phyloP scores from a whole-genome alignment of 306 rosid genomes.

The Prosopis cineraria region DNA sequence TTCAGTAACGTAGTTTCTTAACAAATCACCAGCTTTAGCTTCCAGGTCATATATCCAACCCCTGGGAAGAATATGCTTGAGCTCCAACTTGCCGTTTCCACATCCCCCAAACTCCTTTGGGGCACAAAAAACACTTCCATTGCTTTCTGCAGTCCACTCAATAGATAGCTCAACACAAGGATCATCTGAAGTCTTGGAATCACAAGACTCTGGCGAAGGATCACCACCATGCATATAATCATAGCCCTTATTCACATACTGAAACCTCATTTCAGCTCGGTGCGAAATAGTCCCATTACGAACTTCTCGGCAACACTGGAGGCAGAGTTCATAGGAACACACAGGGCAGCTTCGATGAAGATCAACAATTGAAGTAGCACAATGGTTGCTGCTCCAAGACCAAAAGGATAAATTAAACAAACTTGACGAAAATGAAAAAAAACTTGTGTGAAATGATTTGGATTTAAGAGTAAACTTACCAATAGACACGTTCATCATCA shows the following conservation, averaged over 20 bases:
- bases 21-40: constrained; percentile 46
- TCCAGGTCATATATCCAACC: constrained; percentile 64
- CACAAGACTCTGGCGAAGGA: constrained; percentile 42
- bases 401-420: constrained; percentile 14
- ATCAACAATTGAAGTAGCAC: constrained; percentile 86
- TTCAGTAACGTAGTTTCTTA: constrained; percentile 31
- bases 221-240: constrained; percentile 86
- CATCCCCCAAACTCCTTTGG: constrained; percentile 74
- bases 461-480: constrained; percentile 56
- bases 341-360: constrained; percentile 76
- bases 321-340: constrained; percentile 76
- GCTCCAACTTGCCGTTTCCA: constrained; percentile 55
- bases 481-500: constrained; percentile 70
- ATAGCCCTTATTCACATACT: constrained; percentile 58
- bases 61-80: constrained; percentile 62
- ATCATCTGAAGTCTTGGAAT: constrained; percentile 37
- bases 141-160: constrained; percentile 53
- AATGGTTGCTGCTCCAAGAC: constrained; percentile 63
- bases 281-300: constrained; percentile 56
- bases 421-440: constrained; percentile 25
- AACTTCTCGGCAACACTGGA: constrained; percentile 68
- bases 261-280: constrained; percentile 59
- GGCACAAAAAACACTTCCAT: constrained; percentile 64
- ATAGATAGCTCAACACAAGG: constrained; percentile 35
- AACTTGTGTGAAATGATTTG: constrained; percentile 10